Base-by-base conservation (phyloP, 176 grass and related monocot genomes). In the Luzula sylvatica region DNA sequence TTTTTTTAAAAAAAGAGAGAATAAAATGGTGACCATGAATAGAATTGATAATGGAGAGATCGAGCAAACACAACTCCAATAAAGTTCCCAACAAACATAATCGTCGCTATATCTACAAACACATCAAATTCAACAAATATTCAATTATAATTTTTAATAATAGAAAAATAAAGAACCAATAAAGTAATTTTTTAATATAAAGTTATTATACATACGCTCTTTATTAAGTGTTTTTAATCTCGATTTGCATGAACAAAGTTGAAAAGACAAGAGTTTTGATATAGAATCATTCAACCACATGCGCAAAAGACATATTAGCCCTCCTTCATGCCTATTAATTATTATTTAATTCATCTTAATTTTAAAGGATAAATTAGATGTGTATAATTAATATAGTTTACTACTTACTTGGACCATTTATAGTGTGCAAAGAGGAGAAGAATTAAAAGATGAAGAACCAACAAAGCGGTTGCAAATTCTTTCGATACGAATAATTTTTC, bases 41-140 rank as follows among this genome's bases (percentile, higher is more conserved):
- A 86, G 39, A 96, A 96, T 56, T 96, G 80, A 46, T 89, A 89
- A 71, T 96, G 85, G 12, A 89, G 71, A 56, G 85, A 96, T 46
- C 92, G 57, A 25, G 84, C 84, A 44, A 61, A 96, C 28, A 89
- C 57, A 48, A 95, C 75, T 41, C 83, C 83, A 56, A 95, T 85
- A 65, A 88, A 95, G 39, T 95, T 95, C 38, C 92, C 92, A 3
- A 88, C 55, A 89, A 96, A 96, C 81, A 89, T 77, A 26, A 96
- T 77, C 17, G 59, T 65, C 12, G 50, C 54, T 68, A 96, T 82
- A 79, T 96, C 92, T 96, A 71, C 25, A 74, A 17, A 73, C n/a
- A 42, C 55, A 75, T 48, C 49, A 42, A 65, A 49, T 28, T 72
- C 43, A 46, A 50, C 17, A 11, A 20, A 32, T 3, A 42, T 56